Percentiles rank a stretch among this genome's conserved stretches.
These are phyloP conservation scores for Collybiopsis luxurians DNA, from an alignment of 768 basidiomycete genomes.

Conservation along the genomic window DNA sequence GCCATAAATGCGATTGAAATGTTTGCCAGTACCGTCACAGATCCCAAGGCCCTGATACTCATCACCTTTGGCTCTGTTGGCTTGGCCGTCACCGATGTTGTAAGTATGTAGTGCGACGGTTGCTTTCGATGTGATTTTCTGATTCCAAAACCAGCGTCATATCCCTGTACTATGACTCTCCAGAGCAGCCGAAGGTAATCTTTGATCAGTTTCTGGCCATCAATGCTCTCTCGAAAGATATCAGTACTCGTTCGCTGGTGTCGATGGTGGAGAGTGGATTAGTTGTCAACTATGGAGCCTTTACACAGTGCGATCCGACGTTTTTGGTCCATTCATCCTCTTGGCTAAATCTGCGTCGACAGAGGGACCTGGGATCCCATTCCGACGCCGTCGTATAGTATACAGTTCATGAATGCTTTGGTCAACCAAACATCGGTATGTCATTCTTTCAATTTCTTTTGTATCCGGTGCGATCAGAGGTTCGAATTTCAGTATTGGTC, in stretches of 20 bases:
- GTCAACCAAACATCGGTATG: slow-evolving; percentile 26
- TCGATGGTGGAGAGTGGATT: no score
- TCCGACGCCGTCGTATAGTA: slow-evolving; percentile 19
- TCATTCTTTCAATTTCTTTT: neutral
- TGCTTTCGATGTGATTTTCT: neutral
- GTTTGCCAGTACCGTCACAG: slow-evolving; percentile 26
- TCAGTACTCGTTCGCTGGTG: no score
- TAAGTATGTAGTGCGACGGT: neutral
- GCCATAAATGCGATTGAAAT: slow-evolving; percentile 29
- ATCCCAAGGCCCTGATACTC: slow-evolving; percentile 50
- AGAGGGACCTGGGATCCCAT: slow-evolving; percentile 31
- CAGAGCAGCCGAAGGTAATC: slow-evolving; percentile 29
- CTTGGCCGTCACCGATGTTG: slow-evolving; percentile 25
- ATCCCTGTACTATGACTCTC: slow-evolving; percentile 38
- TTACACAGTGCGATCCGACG: no score
- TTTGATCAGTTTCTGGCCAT: slow-evolving; percentile 36
- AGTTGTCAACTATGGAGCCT: no score
- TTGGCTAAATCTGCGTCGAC: neutral
- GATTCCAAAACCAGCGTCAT: slow-evolving; percentile 18
- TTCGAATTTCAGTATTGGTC: no score
- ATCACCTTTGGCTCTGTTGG: slow-evolving; percentile 36
- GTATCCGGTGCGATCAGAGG: no score
- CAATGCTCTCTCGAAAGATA: slow-evolving; percentile 29
- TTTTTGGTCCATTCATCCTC: neutral
- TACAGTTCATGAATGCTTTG: slow-evolving; percentile 20